Evolutionary conservation across 2,329 filamentous ascomycete species (phyloP).

Genomic region (Ploettnerulaceae sp.): DNA sequence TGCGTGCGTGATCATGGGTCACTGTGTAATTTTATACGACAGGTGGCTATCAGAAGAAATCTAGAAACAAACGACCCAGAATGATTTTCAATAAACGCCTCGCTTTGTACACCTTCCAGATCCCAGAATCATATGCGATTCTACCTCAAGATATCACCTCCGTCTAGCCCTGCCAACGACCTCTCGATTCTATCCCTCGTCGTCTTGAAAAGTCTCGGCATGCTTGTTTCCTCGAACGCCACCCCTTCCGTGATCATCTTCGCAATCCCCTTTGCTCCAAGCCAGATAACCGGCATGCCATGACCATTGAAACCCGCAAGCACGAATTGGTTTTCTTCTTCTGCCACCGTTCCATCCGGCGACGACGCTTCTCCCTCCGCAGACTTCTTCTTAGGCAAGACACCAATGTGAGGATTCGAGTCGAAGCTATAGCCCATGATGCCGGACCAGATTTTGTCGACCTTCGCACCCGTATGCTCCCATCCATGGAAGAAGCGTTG

Average conservation of each 20-base stretch:
- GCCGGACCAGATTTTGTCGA: conserved; percentile 32
- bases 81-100: too few relatives aligned
- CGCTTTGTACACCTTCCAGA: too few relatives aligned
- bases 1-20: too few relatives aligned
- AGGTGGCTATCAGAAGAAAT: too few relatives aligned
- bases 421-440: conserved; percentile 43
- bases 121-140: too few relatives aligned
- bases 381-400: conserved; percentile 33
- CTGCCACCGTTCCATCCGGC: background rate
- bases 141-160: conserved; percentile 11
- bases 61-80: too few relatives aligned
- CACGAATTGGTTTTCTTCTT: conserved; percentile 37
- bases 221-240: conserved; percentile 8
- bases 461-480: conserved; percentile 39
- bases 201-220: conserved; percentile 37
- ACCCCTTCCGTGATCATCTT: conserved; percentile 36
- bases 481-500: conserved; percentile 44
- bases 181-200: conserved; percentile 17
- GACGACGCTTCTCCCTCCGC: conserved; percentile 23
- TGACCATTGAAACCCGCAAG: conserved; percentile 47
- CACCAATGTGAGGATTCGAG: conserved; percentile 41
- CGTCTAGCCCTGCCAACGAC: background rate
- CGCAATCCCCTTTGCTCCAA: conserved; percentile 38
- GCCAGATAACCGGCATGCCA: conserved; percentile 45
- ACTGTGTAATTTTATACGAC: too few relatives aligned